phyloP scores from a whole-genome alignment of 768 basidiomycete genomes.

The Hygrophorus pudorinus region DNA sequence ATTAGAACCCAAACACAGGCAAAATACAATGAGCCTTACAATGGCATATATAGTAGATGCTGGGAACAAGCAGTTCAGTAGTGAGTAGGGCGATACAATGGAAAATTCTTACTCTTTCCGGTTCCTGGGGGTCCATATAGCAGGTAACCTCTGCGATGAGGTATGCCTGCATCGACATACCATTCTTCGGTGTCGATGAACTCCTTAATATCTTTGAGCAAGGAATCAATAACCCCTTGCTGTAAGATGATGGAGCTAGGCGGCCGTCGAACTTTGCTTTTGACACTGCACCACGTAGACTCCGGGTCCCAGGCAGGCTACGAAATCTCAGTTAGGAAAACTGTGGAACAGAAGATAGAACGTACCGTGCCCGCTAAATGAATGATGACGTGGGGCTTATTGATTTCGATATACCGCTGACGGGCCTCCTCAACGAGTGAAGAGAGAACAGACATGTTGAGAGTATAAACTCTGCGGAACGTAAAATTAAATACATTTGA shows the following conservation, averaged over 20 bases:
- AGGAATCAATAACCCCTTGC: constrained; percentile 32
- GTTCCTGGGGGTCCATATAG: constrained; percentile 53
- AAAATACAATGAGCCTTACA: constrained; percentile 14
- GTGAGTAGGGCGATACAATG: background rate
- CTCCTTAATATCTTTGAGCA: constrained; percentile 42
- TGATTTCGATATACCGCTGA: constrained; percentile 28
- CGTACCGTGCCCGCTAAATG: constrained; percentile 25
- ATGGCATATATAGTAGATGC: constrained; percentile 47
- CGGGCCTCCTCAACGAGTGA: constrained; percentile 33
- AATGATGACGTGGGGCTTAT: constrained; percentile 31
- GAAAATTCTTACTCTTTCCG: constrained; percentile 38
- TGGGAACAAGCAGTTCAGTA: constrained; percentile 29
- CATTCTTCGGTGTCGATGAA: constrained; percentile 46
- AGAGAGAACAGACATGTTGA: constrained; percentile 30
- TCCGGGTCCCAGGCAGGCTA: constrained; percentile 28
- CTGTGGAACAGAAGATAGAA: constrained; percentile 1
- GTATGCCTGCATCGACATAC: constrained; percentile 48
- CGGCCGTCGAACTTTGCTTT: constrained; percentile 40
- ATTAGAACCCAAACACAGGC: background rate
- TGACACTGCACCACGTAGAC: constrained; percentile 34
- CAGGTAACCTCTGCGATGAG: constrained; percentile 46
- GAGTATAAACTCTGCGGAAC: constrained; percentile 32
- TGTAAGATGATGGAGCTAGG: constrained; percentile 44
- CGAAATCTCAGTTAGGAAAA: constrained; percentile 1
- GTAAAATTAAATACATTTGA: background rate